Conservation (phyloP, 352 stramenopile species). For the Phytophthora parvispora region DNA sequence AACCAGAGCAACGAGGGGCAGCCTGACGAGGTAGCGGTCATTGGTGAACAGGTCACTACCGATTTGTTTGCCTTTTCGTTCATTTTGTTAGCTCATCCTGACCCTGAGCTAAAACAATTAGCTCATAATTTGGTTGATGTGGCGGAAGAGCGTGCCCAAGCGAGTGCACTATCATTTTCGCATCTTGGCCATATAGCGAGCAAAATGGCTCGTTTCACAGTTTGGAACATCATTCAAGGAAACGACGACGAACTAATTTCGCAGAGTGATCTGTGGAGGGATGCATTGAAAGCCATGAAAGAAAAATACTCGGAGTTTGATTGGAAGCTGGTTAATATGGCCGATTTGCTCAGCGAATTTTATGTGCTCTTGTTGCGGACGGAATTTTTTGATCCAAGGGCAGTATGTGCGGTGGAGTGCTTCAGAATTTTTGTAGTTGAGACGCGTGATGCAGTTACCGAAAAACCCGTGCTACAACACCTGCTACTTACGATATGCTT, state of each 20-base stretch:
- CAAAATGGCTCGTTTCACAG: slow-evolving; percentile 76
- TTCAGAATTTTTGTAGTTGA: slow-evolving; percentile 74
- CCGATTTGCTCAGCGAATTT: slow-evolving; percentile 68
- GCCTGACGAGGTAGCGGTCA: slow-evolving; percentile 15
- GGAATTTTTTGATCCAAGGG: slow-evolving; percentile 49
- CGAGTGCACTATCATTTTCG: slow-evolving; percentile 51
- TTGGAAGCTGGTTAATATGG: slow-evolving; percentile 71
- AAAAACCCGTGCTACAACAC: slow-evolving; percentile 62
- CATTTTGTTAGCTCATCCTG: slow-evolving; percentile 39
- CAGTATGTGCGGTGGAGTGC: slow-evolving; percentile 68
- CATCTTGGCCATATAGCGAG: slow-evolving; percentile 70
- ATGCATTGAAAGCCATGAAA: slow-evolving; percentile 73
- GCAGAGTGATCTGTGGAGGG: slow-evolving; percentile 46
- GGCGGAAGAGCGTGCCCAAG: slow-evolving; percentile 57
- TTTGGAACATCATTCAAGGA: slow-evolving; percentile 60
- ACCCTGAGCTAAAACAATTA: slow-evolving; percentile 44
- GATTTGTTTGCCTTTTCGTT: slow-evolving; percentile 83
- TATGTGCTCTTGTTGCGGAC: slow-evolving; percentile 65
- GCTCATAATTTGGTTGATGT: slow-evolving; percentile 54
- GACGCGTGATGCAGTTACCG: slow-evolving; percentile 44
- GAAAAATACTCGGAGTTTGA: slow-evolving; percentile 74
- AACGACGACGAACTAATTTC: slow-evolving; percentile 27
- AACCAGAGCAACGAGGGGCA: background rate
- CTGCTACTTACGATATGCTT: slow-evolving; percentile 82
- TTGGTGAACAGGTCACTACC: slow-evolving; percentile 70